Evolutionary conservation across 2,329 filamentous ascomycete species (phyloP).

Genomic region (Cercospora sesami): DNA sequence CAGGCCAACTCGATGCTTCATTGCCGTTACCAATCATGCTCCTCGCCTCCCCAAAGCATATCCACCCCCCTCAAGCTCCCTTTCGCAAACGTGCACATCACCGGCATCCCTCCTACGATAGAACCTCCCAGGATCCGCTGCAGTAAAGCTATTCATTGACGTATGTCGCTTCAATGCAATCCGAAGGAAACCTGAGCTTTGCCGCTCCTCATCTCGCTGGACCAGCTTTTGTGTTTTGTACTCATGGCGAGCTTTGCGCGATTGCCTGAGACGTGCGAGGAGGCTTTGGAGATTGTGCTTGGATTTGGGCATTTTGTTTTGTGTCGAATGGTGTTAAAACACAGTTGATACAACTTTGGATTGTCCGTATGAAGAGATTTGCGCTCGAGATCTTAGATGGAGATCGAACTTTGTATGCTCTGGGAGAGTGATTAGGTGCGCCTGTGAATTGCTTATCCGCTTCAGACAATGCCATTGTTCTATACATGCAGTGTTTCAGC

Average conservation of each 20-base stretch:
- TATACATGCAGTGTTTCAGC: neutral
- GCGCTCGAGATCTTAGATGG: neutral
- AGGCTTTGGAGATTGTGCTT: neutral
- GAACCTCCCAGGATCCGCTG: constrained; percentile 7
- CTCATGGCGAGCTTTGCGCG: neutral
- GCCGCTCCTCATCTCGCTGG: constrained; percentile 13
- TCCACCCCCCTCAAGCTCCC: neutral
- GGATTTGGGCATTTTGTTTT: neutral
- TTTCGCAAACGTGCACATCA: neutral
- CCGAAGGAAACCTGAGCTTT: constrained; percentile 10
- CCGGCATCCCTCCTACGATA: neutral
- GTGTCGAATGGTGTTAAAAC: too few relatives aligned
- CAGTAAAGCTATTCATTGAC: constrained; percentile 16
- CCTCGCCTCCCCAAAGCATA: neutral
- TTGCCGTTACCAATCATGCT: neutral
- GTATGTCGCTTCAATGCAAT: constrained; percentile 17
- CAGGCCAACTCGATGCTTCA: neutral
- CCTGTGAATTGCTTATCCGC: neutral
- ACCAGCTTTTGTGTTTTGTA: constrained; percentile 1
- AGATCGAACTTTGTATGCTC: neutral
- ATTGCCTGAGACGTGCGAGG: neutral
- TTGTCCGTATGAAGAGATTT: too few relatives aligned
- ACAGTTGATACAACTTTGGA: too few relatives aligned
- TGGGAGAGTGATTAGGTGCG: neutral
- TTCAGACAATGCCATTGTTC: neutral